Percentiles rank a stretch among this genome's conserved stretches.
Conservation (phyloP, 257 asterid genomes). For the Solanum paucissectum region DNA sequence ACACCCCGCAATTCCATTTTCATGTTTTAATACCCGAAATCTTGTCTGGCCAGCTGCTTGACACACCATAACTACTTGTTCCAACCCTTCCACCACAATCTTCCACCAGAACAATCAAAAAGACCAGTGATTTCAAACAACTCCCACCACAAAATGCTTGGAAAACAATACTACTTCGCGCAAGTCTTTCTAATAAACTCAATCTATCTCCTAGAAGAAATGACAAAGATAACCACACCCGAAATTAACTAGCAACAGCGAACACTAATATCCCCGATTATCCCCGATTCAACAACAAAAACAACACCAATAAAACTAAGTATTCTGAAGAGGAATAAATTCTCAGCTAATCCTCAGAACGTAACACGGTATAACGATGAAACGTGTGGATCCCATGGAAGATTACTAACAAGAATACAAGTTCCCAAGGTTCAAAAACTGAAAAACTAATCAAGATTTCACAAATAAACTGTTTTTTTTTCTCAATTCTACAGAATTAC, state of each 20-base stretch:
- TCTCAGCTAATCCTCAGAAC: constrained; percentile 65
- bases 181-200: background rate
- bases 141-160: background rate
- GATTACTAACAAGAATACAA: background rate
- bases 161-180: background rate
- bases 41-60: constrained; percentile 98
- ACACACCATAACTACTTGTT: constrained; percentile 90
- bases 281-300: background rate
- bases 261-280: background rate
- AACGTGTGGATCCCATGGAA: constrained; percentile 72
- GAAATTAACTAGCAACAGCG: background rate
- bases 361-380: constrained; percentile 63
- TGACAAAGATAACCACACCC: background rate
- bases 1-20: constrained; percentile 75
- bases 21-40: constrained; percentile 94
- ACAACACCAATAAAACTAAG: background rate
- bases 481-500: constrained; percentile 64
- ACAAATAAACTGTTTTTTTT: background rate
- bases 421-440: background rate
- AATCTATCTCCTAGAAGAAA: background rate
- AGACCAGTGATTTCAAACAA: background rate
- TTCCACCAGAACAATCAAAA: background rate
- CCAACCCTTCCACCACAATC: constrained; percentile 18
- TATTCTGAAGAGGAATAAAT: background rate
- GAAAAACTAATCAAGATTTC: background rate